phyloP scores from a whole-genome alignment of 495 filamentous ascomycete genomes.

The Penicillium atrosanguineum region DNA sequence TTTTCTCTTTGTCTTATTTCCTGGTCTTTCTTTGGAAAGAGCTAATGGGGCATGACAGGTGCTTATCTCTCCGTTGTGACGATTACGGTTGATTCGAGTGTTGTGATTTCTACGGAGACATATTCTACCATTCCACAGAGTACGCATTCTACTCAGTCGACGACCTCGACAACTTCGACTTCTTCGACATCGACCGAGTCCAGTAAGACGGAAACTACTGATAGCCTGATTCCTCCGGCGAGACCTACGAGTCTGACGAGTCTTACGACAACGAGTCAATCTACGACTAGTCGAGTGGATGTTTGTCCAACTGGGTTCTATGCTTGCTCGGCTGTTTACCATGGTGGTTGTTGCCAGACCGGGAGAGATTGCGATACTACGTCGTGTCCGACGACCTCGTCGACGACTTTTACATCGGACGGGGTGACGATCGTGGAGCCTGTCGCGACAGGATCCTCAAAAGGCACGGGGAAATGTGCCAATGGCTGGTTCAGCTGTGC shows the following conservation, averaged over 20 bases:
- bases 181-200: conserved; percentile 13
- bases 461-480: conserved; percentile 55
- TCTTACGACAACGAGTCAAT: conserved; percentile 25
- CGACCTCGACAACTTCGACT: conserved; percentile 18
- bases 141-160: conserved; percentile 23
- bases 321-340: conserved; percentile 62
- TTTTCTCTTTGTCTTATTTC: not conserved
- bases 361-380: conserved; percentile 78
- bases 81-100: conserved; percentile 44
- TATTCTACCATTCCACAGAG: conserved; percentile 34
- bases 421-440: conserved; percentile 70
- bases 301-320: conserved; percentile 74
- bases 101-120: conserved; percentile 39
- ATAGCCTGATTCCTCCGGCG: conserved; percentile 43
- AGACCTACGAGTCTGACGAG: conserved; percentile 50
- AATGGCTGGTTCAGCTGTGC: conserved; percentile 76
- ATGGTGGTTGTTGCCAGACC: conserved; percentile 76
- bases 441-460: conserved; percentile 32
- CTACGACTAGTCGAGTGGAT: conserved; percentile 18
- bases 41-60: conserved; percentile 20
- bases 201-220: conserved; percentile 15
- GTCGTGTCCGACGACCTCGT: conserved; percentile 57
- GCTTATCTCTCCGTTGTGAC: conserved; percentile 47
- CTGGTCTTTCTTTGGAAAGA: no score
- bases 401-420: conserved; percentile 59